Evolutionary conservation across 306 rosid genomes (phyloP).

Genomic region (Cicer arietinum): DNA sequence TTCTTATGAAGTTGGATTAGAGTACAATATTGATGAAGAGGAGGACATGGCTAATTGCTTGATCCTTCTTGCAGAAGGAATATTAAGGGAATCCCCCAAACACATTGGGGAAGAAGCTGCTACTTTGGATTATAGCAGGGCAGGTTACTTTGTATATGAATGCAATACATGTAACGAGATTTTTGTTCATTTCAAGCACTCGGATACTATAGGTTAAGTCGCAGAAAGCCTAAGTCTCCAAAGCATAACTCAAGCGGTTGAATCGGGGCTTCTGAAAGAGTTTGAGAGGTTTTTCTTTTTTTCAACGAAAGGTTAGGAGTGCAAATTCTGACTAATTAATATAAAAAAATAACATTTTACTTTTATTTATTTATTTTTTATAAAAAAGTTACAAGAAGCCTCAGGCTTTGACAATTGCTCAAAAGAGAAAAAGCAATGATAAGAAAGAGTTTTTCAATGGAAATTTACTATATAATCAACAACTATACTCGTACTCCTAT

Average conservation of each 20-base stretch:
- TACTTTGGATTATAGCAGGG: slow-evolving; percentile 33
- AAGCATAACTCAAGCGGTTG: too few relatives aligned
- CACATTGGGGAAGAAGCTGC: slow-evolving; percentile 47
- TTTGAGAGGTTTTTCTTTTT: too few relatives aligned
- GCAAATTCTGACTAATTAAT: too few relatives aligned
- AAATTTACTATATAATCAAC: too few relatives aligned
- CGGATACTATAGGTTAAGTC: slow-evolving; percentile 84
- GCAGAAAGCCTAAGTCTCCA: slow-evolving; percentile 65
- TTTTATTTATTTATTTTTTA: too few relatives aligned
- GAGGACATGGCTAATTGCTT: slow-evolving; percentile 88
- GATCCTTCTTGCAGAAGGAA: slow-evolving; percentile 79
- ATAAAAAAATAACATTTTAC: too few relatives aligned
- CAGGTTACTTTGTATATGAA: slow-evolving; percentile 63
- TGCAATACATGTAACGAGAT: slow-evolving; percentile 82
- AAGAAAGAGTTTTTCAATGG: slow-evolving; percentile 48
- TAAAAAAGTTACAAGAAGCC: too few relatives aligned
- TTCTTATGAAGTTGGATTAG: too few relatives aligned
- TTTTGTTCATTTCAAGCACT: slow-evolving; percentile 82
- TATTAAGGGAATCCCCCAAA: slow-evolving; percentile 51
- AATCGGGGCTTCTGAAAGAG: too few relatives aligned
- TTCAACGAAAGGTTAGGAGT: too few relatives aligned
- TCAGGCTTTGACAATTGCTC: slow-evolving; percentile 10
- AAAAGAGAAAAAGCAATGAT: slow-evolving; percentile 42
- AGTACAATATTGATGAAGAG: slow-evolving; percentile 52
- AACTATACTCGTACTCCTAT: too few relatives aligned